These are phyloP conservation scores for Hyaloperonospora brassicae DNA, from an alignment of 352 stramenopile genomes.

Conservation along the genomic window DNA sequence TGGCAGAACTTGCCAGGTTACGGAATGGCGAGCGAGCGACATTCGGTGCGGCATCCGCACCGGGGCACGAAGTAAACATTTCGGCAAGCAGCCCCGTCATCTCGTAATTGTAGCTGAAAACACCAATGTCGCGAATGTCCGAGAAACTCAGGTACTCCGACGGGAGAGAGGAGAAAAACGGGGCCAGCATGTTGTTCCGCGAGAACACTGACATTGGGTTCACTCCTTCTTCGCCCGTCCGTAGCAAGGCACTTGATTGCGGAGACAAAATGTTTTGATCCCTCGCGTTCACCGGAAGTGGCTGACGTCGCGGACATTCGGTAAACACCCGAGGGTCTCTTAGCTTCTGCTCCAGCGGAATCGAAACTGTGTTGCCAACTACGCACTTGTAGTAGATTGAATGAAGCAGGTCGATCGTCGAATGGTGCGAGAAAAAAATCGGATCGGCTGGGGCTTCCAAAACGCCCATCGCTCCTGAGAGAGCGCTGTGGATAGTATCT, in stretches of 20 bases:
- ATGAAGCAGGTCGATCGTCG: conserved; percentile 75
- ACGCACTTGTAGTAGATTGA: conserved; percentile 81
- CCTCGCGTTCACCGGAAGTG: conserved; percentile 23
- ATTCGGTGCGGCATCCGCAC: conserved; percentile 24
- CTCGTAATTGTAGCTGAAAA: conserved; percentile 83
- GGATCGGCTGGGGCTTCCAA: conserved; percentile 72
- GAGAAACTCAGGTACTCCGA: conserved; percentile 60
- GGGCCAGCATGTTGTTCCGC: conserved; percentile 35
- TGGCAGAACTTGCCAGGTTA: conserved; percentile 13
- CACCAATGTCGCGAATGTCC: conserved; percentile 64
- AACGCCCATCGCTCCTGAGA: conserved; percentile 58
- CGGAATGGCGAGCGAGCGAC: conserved; percentile 21
- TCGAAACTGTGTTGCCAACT: conserved; percentile 47
- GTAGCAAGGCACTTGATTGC: conserved; percentile 43
- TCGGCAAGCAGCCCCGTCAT: conserved; percentile 58
- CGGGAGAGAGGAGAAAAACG: conserved; percentile 53
- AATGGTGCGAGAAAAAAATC: conserved; percentile 85
- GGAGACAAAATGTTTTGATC: conserved; percentile 54
- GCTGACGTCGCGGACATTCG: conserved; percentile 37
- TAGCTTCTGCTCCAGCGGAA: conserved; percentile 50
- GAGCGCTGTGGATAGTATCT: conserved; percentile 77
- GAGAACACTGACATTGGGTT: conserved; percentile 49
- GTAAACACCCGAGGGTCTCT: conserved; percentile 53
- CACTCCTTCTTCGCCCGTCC: conserved; percentile 38
- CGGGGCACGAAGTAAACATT: conserved; percentile 70